Evolutionary conservation across 192 early-diverging fungal genomes (phyloP), one percentile per base, ranked within the genome.

Genomic region (Geosiphon pyriformis): DNA sequence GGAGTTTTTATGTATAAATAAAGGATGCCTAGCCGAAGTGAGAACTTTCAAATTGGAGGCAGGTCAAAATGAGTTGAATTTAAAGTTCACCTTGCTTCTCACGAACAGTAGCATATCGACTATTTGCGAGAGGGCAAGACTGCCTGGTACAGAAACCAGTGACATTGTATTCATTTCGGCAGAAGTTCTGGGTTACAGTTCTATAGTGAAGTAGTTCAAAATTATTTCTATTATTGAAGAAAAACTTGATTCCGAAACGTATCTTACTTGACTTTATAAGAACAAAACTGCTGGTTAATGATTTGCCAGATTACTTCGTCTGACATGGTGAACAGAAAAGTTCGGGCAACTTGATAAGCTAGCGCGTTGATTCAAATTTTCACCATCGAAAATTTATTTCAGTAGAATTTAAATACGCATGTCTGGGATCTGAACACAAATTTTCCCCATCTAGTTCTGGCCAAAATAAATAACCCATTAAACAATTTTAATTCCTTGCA

Each of bases 231-330:
- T n/a, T n/a, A n/a, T 42, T 31, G 35, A 8, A 48, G 17, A 23
- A 69, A 47, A 60, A 23, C 11, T 46, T 49, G 51, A 65, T 17
- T 48, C 20, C 34, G 30, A 47, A n/a, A 55, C 30, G 1, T 27
- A 4, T 76, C 83, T 56, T 82, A 92, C 88, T 94, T 94, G 82
- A 96, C 88, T 90, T 97, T 98, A 85, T 88, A 98, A 17, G 94
- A 95, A 70, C 96, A 98, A 74, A 98, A 98, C 73, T 95, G 88
- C 81, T 92, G 87, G 74, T 92, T 94, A 57, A 98, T 93, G 53
- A 94, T 90, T 69, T 92, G 86, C 96, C 96, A 98, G 68, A 98
- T 89, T 46, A 97, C 80, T 69, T 93, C 84, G 82, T 90, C 89
- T 72, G 75, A 74, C 68, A 52, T 80, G 22, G 8, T 29, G 2